Evolutionary conservation across 495 filamentous ascomycete genomes (phyloP).

Genomic region (Talaromyces thailandensis): DNA sequence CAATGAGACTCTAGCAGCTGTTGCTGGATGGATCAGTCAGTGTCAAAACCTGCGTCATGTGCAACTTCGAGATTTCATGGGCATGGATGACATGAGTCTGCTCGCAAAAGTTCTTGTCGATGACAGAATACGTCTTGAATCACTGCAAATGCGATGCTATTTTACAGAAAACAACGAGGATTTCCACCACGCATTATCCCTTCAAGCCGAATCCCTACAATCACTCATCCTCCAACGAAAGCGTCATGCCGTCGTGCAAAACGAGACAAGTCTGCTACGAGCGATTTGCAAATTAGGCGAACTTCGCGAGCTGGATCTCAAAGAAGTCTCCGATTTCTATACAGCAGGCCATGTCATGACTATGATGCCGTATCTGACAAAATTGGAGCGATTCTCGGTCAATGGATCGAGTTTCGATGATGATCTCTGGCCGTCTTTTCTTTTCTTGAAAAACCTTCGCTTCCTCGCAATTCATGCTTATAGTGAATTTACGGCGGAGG

Average conservation of each 20-base stretch:
- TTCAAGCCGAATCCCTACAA: constrained; percentile 33
- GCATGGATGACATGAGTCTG: constrained; percentile 35
- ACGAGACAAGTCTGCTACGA: constrained; percentile 39
- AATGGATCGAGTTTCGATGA: constrained; percentile 48
- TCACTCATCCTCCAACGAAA: constrained; percentile 36
- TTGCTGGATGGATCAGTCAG: constrained; percentile 26
- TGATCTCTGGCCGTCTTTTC: constrained; percentile 33
- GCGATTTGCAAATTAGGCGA: constrained; percentile 34
- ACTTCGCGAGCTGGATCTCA: constrained; percentile 43
- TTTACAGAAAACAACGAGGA: constrained; percentile 26
- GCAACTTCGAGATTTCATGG: constrained; percentile 37
- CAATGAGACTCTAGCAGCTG: constrained; percentile 42
- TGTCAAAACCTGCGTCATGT: constrained; percentile 47
- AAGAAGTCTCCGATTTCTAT: constrained; percentile 46
- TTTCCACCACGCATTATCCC: constrained; percentile 44
- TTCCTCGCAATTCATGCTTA: constrained; percentile 35
- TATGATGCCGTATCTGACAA: constrained; percentile 38
- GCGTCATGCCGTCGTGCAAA: constrained; percentile 33
- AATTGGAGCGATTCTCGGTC: constrained; percentile 46
- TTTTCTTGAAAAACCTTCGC: constrained; percentile 30
- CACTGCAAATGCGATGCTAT: constrained; percentile 41
- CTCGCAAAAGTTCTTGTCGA: constrained; percentile 44
- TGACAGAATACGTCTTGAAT: constrained; percentile 37
- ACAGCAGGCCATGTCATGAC: constrained; percentile 37
- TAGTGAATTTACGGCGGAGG: constrained; percentile 36